Conservation (phyloP, 1,139 yeast genomes). For the Geotrichum aggregatum region DNA sequence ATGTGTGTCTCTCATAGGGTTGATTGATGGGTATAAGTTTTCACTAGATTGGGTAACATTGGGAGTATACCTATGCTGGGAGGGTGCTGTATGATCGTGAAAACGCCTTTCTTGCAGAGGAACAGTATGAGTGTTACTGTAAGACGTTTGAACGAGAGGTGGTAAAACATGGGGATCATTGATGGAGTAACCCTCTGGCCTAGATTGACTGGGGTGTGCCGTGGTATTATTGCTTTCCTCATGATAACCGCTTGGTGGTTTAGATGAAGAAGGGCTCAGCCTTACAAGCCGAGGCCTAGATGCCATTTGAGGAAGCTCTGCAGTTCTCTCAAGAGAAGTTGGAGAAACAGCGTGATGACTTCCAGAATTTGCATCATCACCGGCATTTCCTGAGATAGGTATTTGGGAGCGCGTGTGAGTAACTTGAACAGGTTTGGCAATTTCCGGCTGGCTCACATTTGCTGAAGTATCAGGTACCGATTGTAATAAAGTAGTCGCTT, state of each 20-base stretch:
- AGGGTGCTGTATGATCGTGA: not conserved
- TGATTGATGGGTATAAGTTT: no score
- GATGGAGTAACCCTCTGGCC: not conserved
- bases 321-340: not conserved
- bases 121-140: not conserved
- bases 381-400: no score
- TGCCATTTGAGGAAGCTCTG: slow-evolving; percentile 6
- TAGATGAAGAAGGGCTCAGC: not conserved
- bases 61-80: not conserved
- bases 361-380: no score
- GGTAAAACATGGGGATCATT: not conserved
- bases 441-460: no score
- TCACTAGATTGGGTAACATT: not conserved
- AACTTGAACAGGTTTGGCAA: no score
- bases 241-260: not conserved
- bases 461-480: no score
- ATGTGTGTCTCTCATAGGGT: not conserved
- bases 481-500: no score
- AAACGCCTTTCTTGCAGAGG: not conserved
- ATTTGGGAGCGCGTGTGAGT: no score
- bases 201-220: not conserved
- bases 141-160: not conserved
- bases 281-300: not conserved
- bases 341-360: not conserved
- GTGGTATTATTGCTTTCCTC: not conserved